Conservation (phyloP, 495 filamentous ascomycete genomes). For the Astrothelium macrocarpum region DNA sequence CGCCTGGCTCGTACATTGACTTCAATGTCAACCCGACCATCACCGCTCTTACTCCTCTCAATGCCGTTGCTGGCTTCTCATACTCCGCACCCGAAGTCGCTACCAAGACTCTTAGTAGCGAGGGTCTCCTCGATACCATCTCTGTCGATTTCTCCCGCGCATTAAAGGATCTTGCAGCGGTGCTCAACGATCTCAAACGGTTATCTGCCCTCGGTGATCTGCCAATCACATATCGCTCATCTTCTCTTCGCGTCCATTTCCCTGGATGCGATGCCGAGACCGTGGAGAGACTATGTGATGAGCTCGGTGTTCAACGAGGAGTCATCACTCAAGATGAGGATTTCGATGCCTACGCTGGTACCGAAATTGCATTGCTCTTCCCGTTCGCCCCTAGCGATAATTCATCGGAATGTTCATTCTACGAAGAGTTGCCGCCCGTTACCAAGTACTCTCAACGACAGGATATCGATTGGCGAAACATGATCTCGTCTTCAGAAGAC, state of each 20-base stretch:
- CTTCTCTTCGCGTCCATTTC: slow-evolving; percentile 70
- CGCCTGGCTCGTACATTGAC: slow-evolving; percentile 71
- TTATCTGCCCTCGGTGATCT: slow-evolving; percentile 71
- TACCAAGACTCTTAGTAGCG: slow-evolving; percentile 53
- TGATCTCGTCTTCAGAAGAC: slow-evolving; percentile 40
- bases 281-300: slow-evolving; percentile 74
- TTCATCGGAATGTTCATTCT: slow-evolving; percentile 26
- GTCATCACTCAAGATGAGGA: slow-evolving; percentile 66
- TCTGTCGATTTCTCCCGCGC: slow-evolving; percentile 83
- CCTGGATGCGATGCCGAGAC: slow-evolving; percentile 79
- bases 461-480: slow-evolving; percentile 46
- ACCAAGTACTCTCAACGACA: slow-evolving; percentile 14
- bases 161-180: slow-evolving; percentile 67
- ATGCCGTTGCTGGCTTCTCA: slow-evolving; percentile 29
- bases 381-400: slow-evolving; percentile 64
- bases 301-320: slow-evolving; percentile 72
- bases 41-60: slow-evolving; percentile 63
- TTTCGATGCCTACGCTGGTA: slow-evolving; percentile 33
- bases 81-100: slow-evolving; percentile 7
- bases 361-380: slow-evolving; percentile 66
- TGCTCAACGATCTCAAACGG: slow-evolving; percentile 71
- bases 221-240: slow-evolving; percentile 59
- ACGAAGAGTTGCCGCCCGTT: slow-evolving; percentile 20
- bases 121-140: slow-evolving; percentile 72
- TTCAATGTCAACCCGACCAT: slow-evolving; percentile 81